Evolutionary conservation across 768 basidiomycete genomes (phyloP).

Genomic region (Suillus sp.): DNA sequence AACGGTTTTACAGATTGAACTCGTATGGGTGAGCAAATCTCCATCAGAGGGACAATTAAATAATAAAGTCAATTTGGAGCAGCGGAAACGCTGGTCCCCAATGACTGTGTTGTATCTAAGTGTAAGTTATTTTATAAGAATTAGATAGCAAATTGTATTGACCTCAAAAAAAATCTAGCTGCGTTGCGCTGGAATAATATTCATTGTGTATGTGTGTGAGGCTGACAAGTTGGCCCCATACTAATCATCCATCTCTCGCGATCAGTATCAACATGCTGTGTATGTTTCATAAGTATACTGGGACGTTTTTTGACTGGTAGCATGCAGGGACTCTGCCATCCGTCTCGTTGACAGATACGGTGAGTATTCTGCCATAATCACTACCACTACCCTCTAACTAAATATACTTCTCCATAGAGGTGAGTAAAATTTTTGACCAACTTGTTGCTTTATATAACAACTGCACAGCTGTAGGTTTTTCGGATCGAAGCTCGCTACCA

Average conservation of each 20-base stretch:
- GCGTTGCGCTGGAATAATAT: constrained; percentile 1
- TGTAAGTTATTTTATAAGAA: background rate
- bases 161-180: background rate
- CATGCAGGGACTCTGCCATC: background rate
- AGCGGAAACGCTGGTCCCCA: constrained; percentile 1
- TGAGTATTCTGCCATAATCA: background rate
- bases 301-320: background rate
- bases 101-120: background rate
- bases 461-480: background rate
- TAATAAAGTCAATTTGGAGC: background rate
- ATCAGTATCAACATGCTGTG: background rate
- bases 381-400: background rate
- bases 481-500: background rate
- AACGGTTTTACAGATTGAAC: constrained; percentile 1
- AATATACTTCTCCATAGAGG: background rate
- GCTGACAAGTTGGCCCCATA: background rate
- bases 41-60: no score
- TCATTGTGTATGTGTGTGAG: background rate
- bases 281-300: background rate
- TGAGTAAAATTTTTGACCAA: background rate
- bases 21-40: background rate
- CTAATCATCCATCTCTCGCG: background rate
- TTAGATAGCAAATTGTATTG: background rate
- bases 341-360: background rate
- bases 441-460: background rate